phyloP scores from a whole-genome alignment of 2,329 filamentous ascomycete genomes.

The Stagonosporopsis tanaceti region DNA sequence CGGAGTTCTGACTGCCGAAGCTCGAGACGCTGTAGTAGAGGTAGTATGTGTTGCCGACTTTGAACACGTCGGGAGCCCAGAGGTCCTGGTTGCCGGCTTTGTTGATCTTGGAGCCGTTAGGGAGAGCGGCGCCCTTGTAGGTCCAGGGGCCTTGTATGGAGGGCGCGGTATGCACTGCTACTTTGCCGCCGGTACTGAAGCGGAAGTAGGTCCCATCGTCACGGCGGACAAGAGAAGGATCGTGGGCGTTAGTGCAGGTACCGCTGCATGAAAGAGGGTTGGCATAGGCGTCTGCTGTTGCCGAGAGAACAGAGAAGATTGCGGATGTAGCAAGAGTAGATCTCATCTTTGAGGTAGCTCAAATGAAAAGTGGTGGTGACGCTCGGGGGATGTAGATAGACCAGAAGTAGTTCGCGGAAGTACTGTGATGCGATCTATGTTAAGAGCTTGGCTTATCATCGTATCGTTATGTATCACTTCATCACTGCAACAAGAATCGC shows the following conservation, averaged over 20 bases:
- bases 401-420: neutral
- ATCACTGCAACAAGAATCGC: neutral
- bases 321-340: constrained; percentile 9
- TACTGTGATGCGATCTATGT: neutral
- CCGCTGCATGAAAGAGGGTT: constrained; percentile 50
- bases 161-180: constrained; percentile 57
- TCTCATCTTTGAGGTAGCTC: neutral
- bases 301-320: constrained; percentile 3
- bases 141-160: constrained; percentile 59
- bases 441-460: neutral
- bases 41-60: constrained; percentile 66
- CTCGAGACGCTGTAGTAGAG: constrained; percentile 70
- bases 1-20: constrained; percentile 66
- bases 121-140: constrained; percentile 54
- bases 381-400: neutral
- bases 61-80: constrained; percentile 68
- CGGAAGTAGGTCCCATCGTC: constrained; percentile 60
- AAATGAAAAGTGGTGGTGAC: neutral
- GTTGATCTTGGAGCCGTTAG: constrained; percentile 53
- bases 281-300: constrained; percentile 39
- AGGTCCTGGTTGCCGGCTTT: constrained; percentile 56
- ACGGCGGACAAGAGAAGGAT: constrained; percentile 57
- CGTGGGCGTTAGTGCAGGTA: constrained; percentile 54
- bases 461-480: neutral
- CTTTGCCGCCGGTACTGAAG: constrained; percentile 60